phyloP scores from a whole-genome alignment of 2,329 filamentous ascomycete species.

The Calonectria leucothoes region DNA sequence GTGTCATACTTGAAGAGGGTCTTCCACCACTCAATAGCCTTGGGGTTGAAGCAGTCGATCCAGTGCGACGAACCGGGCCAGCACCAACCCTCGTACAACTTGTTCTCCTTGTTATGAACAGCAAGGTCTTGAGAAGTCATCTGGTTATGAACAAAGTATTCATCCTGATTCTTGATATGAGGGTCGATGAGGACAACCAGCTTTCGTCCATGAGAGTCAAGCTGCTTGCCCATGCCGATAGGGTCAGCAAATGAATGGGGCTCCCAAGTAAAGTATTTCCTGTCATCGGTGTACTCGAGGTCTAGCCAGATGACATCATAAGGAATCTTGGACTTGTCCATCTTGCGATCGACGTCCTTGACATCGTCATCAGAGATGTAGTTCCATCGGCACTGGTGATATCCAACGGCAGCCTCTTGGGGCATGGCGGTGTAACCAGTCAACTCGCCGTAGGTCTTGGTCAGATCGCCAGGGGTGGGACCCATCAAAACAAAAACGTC shows the following conservation, averaged over 20 bases:
- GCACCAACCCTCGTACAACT: constrained; percentile 96
- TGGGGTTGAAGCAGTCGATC: constrained; percentile 97
- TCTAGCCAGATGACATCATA: constrained; percentile 99
- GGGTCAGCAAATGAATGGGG: constrained; percentile 88
- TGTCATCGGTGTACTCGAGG: constrained; percentile 95
- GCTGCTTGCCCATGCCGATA: constrained; percentile 86
- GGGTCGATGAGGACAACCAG: constrained; percentile 96
- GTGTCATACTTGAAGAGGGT: constrained; percentile 86
- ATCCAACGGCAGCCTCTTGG: constrained; percentile 90
- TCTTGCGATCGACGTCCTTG: constrained; percentile 94
- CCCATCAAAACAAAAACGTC: constrained; percentile 97
- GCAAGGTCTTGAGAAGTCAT: constrained; percentile 86
- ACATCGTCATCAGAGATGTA: constrained; percentile 98
- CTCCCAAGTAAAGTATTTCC: constrained; percentile 99
- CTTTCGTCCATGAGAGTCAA: constrained; percentile 87
- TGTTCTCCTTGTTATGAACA: constrained; percentile 89
- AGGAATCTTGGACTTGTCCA: constrained; percentile 94
- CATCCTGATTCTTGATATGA: constrained; percentile 92
- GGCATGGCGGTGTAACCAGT: constrained; percentile 93
- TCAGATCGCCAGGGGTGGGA: constrained; percentile 84
- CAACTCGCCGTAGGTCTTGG: constrained; percentile 85
- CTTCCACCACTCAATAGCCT: constrained; percentile 91
- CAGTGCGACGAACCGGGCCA: constrained; percentile 98
- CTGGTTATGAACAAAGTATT: constrained; percentile 82
- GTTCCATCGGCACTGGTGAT: constrained; percentile 99